Base-by-base conservation (phyloP, 257 asterid species). In the Misopates orontium region DNA sequence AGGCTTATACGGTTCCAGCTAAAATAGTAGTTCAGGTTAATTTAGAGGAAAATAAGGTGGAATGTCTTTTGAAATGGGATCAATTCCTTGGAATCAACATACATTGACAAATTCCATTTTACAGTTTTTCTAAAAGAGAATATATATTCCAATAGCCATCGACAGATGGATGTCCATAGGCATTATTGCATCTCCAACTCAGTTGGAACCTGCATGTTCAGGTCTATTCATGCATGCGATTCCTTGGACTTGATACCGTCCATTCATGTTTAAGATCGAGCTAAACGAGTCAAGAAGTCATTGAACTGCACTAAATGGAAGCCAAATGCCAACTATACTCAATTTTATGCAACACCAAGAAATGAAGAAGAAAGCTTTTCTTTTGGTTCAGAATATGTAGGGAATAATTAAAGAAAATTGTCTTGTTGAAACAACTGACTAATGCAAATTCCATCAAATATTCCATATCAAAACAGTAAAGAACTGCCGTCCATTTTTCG, bases 61-160 rank as follows among this genome's bases (percentile, higher is more conserved):
- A 32, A 62, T 18, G 60, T 72, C 23, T 75, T 73, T 50, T 44
- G 16, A 36, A 15, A 56, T 65, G 66, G 94, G 81, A 81, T 80
- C 64, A 62, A 78, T 83, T 79, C 86, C 70, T 67, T 12, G 65
- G 75, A 75, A 76, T 81, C 78, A 78, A 76, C 80, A 75, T 67
- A 63, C 67, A 66, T 75, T 66, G 66, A 52, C 64, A 78, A 69
- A 72, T 80, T 71, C 83, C 68, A 64, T 74, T 66, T 67, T 49
- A 62, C 68, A 56, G 36, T 19, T 56, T 56, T 56, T 28, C 36
- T 28, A 7, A 7, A 3, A 28, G 36, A n/a, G n/a, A n/a, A n/a
- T n/a, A n/a, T n/a, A 28, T 28, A 28, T 28, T 28, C 7, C 36
- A 28, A 28, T 28, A 28, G 36, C 36, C 36, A 28, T 28, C 7